Base-by-base conservation (phyloP, 2,329 filamentous ascomycete genomes). In the Paradendryphiella salina region DNA sequence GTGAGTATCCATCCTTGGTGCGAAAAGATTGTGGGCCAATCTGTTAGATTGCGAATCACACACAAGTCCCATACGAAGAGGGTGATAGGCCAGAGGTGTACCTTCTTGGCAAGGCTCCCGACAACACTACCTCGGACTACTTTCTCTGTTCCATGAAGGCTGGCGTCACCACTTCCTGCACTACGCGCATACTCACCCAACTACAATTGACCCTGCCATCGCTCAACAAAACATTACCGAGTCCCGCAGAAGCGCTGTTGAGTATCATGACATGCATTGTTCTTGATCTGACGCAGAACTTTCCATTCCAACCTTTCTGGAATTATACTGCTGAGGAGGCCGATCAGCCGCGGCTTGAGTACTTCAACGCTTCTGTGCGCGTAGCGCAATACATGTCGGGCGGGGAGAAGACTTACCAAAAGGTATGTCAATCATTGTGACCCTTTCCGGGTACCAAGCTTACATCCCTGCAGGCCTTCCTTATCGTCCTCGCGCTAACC, bases 331-430 rank as follows among this genome's bases (percentile, higher is more conserved):
- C 18, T 4, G 10, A 4, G 8, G 32, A 26, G 7, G 26, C 18
- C 7, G n/a, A 21, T 14, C 18, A 31, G 2, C 31, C 46, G 4
- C 38, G 37, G 4, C 34, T 40, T 14, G 47, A 54, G 5, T 15
- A 42, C 4, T 54, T 54, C 28, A 43, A 46, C 32, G 52, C 43
- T 5, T 51, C 52, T 4, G 32, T 51, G 5, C 47, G 52, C 7
- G 48, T 52, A 13, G 42, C 48, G 21, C 52, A 54, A 18, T 50
- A 54, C 47, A 52, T 54, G 47, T 54, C 52, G 4, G 52, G 52
- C n/a, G 35, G 47, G 10, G 39, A 52, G 2, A 41, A 48, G 9
- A n/a, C 31, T 10, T 50, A 46, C 10, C 46, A 54, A 20, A 50
- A 54, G 15, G 46, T 50, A 32, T 6, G 11, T 17, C 5, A 7